phyloP scores from a whole-genome alignment of 2,329 filamentous ascomycete species.

The Graphiopsis chlorocephala region DNA sequence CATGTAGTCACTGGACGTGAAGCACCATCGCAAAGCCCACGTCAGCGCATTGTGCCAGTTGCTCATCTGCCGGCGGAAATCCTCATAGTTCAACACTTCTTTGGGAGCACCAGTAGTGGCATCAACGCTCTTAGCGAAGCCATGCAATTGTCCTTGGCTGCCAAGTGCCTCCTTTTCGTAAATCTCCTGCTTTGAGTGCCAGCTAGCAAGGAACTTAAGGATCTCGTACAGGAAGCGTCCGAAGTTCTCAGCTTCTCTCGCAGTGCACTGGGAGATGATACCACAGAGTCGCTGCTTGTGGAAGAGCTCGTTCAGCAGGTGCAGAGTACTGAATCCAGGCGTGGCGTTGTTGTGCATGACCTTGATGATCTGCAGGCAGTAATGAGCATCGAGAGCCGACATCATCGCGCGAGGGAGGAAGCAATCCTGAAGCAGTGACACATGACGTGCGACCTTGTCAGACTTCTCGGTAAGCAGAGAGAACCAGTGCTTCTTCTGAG shows the following conservation, averaged over 20 bases:
- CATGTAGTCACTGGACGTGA: conserved; percentile 88
- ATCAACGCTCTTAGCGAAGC: conserved; percentile 73
- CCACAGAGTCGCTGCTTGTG: conserved; percentile 74
- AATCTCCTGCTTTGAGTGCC: conserved; percentile 73
- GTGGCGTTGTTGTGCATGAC: conserved; percentile 82
- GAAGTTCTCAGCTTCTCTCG: conserved; percentile 88
- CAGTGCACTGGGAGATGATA: conserved; percentile 84
- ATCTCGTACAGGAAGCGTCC: conserved; percentile 84
- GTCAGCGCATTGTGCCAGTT: conserved; percentile 87
- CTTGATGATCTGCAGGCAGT: conserved; percentile 80
- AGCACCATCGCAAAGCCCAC: conserved; percentile 74
- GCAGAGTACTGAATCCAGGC: conserved; percentile 81
- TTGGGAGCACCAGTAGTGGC: conserved; percentile 55
- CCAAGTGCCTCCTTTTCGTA: conserved; percentile 85
- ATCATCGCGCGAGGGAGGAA: conserved; percentile 83
- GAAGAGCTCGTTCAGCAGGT: conserved; percentile 81
- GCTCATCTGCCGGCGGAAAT: conserved; percentile 80
- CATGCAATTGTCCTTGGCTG: conserved; percentile 61
- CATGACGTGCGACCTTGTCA: conserved; percentile 62
- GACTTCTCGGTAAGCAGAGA: conserved; percentile 46
- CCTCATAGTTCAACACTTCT: conserved; percentile 74
- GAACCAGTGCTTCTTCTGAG: conserved; percentile 80
- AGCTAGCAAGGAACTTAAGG: conserved; percentile 73
- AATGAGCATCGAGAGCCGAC: conserved; percentile 84
- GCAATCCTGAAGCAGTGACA: conserved; percentile 82